Evolutionary conservation across 2,329 filamentous ascomycete genomes (phyloP).

Genomic region (Colletotrichum sp.): DNA sequence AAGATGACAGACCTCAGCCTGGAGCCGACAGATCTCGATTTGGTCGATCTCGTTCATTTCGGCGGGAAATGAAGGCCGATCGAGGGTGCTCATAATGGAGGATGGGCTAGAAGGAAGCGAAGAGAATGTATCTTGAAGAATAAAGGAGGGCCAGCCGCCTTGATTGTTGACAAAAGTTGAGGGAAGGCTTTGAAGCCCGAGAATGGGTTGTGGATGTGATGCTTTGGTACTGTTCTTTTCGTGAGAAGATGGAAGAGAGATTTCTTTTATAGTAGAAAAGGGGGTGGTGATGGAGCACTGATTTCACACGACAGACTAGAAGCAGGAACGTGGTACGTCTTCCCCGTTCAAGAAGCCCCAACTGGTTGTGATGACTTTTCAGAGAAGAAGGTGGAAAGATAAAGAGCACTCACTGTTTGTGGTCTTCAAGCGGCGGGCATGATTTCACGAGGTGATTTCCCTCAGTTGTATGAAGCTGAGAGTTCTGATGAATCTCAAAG

Average conservation of each 20-base stretch:
- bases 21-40: not conserved
- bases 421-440: not conserved
- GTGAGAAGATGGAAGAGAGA: not conserved
- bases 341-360: not conserved
- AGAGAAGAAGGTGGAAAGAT: rapidly evolving
- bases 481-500: not conserved
- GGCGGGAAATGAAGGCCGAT: rapidly evolving
- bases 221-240: not conserved
- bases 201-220: not conserved
- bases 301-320: not conserved
- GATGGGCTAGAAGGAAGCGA: not conserved
- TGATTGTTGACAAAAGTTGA: not conserved
- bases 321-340: rapidly evolving
- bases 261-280: not conserved
- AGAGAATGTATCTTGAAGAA: rapidly evolving
- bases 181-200: rapidly evolving
- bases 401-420: not conserved
- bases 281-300: not conserved
- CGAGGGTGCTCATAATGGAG: not conserved
- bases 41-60: rapidly evolving
- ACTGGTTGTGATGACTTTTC: rapidly evolving
- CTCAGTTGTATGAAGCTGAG: not conserved
- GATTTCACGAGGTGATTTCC: not conserved
- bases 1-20: not conserved
- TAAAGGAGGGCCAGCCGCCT: not conserved